Evolutionary conservation across 1,284 basidiomycete species (phyloP), one percentile per base, ranked within the genome.

Genomic region (Athelia sp.): DNA sequence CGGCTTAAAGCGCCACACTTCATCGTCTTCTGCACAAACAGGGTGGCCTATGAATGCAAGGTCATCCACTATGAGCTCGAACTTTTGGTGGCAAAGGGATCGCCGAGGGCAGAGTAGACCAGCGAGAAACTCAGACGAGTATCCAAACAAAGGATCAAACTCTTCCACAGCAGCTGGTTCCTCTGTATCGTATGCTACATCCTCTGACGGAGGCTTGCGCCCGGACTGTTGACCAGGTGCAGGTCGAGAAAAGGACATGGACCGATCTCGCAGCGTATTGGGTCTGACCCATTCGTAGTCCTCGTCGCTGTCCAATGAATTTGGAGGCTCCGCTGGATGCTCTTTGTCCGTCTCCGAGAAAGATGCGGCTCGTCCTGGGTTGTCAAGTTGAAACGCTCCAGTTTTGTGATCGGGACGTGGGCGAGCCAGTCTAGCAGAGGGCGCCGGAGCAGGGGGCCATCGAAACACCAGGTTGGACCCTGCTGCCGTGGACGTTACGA

Each of bases 31-130:
- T 10, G 83, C 80, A 58, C 86, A 88, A 1, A 98, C 93, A 0
- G 96, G 96, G 65, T 98, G 95, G 0, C 96, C 96, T 35, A 98
- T 77, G 63, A 98, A 98, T 1, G 85, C 90, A n/a, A 98, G 76
- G 59, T 95, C 89, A 60, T 98, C 94, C 18, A 98, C 86, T 42
- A 90, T 69, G 23, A 99, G 79, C 65, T 97, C 94, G 62, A 98
- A 98, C 62, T 93, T 93, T 63, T 93, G 91, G 66, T 98, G 93
- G 62, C 93, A 97, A 63, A 94, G 81, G 15, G 85, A 77, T 24
- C 73, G 71, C 42, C 85, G 81, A 0, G 94, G 93, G 52, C 87
- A 89, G 6, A 98, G 75, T 53, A 97, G 74, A 47, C 80, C 81
- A 21, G 91, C 90, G 26, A 98, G 76, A 58, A 93, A 89, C 53